These are phyloP conservation scores for Ramaria rubella DNA, from an alignment of 768 basidiomycete genomes.

Conservation along the genomic window DNA sequence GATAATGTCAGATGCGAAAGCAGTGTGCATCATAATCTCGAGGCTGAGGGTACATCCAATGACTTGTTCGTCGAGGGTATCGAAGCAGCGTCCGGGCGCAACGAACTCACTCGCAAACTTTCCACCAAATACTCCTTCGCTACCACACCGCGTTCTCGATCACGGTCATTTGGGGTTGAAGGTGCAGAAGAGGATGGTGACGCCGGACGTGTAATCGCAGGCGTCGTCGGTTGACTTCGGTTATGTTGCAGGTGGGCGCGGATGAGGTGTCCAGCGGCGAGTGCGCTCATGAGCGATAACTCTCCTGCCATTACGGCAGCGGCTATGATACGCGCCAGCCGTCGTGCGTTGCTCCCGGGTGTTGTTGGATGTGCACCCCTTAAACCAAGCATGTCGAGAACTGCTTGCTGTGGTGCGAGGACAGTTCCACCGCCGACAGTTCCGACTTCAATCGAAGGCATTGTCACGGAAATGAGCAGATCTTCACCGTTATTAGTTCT, in stretches of 20 bases:
- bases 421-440: constrained; percentile 96
- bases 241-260: constrained; percentile 92
- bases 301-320: constrained; percentile 98
- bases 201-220: constrained; percentile 35
- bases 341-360: constrained; percentile 86
- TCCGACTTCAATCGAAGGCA: constrained; percentile 99
- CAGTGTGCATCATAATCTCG: not conserved
- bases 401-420: constrained; percentile 80
- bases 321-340: constrained; percentile 83
- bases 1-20: no score
- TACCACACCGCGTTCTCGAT: not conserved
- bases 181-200: constrained; percentile 19
- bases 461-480: constrained; percentile 85
- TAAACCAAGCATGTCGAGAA: constrained; percentile 92
- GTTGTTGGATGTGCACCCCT: constrained; percentile 80
- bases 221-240: constrained; percentile 75
- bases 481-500: constrained; percentile 87
- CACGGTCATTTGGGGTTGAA: not conserved
- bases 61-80: not conserved
- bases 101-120: not conserved
- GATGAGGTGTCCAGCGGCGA: constrained; percentile 93
- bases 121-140: not conserved
- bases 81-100: not conserved
- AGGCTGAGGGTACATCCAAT: not conserved
- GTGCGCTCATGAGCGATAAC: constrained; percentile 81